phyloP scores from a whole-genome alignment of 2,329 filamentous ascomycete species.

The Neonectria neomacrospora region DNA sequence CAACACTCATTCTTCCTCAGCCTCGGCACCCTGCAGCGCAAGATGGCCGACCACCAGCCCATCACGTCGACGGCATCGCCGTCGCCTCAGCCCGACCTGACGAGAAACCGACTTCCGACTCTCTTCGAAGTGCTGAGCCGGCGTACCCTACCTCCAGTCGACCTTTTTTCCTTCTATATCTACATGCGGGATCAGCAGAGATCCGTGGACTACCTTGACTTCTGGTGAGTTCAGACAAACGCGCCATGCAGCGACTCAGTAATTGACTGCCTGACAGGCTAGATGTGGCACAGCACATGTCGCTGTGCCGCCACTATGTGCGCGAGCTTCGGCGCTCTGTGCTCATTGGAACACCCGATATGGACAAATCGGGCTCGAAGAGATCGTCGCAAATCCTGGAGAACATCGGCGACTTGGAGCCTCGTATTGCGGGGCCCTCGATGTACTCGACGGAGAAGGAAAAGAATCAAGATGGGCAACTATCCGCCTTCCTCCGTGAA shows the following conservation, averaged over 20 bases:
- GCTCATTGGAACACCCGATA: constrained; percentile 90
- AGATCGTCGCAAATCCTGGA: constrained; percentile 85
- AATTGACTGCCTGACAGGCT: constrained; percentile 71
- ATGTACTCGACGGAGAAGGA: constrained; percentile 76
- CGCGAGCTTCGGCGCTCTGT: constrained; percentile 94
- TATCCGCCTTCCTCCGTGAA: constrained; percentile 88
- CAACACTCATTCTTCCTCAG: constrained; percentile 27
- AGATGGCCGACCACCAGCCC: constrained; percentile 45
- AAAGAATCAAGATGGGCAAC: constrained; percentile 84
- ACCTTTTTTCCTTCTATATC: constrained; percentile 99
- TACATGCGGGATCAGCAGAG: constrained; percentile 99
- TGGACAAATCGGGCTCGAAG: constrained; percentile 83
- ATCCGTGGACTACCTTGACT: constrained; percentile 97
- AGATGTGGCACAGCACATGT: constrained; percentile 99
- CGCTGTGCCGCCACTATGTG: constrained; percentile 95
- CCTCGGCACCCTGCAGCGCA: constrained; percentile 25
- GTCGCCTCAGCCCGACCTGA: constrained; percentile 68
- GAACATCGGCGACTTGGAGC: constrained; percentile 73
- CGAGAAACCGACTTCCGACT: constrained; percentile 88
- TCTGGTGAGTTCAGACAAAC: constrained; percentile 74
- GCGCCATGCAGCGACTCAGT: background rate
- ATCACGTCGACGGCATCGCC: constrained; percentile 52
- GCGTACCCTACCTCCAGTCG: constrained; percentile 93
- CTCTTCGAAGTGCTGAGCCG: constrained; percentile 96
- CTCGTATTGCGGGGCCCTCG: constrained; percentile 68